These are phyloP conservation scores for Limnomonas spitsbergensis DNA, from an alignment of 139 green algal genomes.

Conservation along the genomic window DNA sequence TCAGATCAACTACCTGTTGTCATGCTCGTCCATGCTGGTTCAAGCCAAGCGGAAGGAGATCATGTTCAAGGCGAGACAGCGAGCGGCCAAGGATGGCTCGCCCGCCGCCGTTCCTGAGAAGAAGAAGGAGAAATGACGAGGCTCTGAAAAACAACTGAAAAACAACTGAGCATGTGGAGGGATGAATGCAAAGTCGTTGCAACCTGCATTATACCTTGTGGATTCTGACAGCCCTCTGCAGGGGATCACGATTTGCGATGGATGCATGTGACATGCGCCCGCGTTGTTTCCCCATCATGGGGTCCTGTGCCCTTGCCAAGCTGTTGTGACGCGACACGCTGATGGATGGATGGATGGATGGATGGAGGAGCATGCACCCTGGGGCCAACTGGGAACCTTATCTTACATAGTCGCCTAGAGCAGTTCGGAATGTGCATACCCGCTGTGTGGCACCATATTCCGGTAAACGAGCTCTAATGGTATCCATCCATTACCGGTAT, in stretches of 20 bases:
- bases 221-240: background rate
- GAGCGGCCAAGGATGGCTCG: background rate
- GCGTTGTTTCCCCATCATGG: background rate
- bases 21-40: constrained; percentile 27
- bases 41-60: constrained; percentile 44
- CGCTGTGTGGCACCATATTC: too few species aligned
- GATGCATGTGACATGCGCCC: background rate
- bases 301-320: background rate
- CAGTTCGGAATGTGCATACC: too few species aligned
- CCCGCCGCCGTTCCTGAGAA: background rate
- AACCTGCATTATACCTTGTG: background rate
- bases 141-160: background rate
- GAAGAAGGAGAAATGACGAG: background rate
- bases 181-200: background rate
- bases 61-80: constrained; percentile 18
- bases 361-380: background rate
- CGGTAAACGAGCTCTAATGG: too few species aligned
- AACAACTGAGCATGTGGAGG: background rate
- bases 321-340: background rate
- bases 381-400: too few species aligned
- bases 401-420: too few species aligned
- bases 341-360: background rate
- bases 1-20: constrained; percentile 45
- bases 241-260: too few species aligned
- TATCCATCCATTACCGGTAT: too few species aligned